Base-by-base conservation (phyloP, 1,284 basidiomycete species). In the Kalmanozyma brasiliensis region DNA sequence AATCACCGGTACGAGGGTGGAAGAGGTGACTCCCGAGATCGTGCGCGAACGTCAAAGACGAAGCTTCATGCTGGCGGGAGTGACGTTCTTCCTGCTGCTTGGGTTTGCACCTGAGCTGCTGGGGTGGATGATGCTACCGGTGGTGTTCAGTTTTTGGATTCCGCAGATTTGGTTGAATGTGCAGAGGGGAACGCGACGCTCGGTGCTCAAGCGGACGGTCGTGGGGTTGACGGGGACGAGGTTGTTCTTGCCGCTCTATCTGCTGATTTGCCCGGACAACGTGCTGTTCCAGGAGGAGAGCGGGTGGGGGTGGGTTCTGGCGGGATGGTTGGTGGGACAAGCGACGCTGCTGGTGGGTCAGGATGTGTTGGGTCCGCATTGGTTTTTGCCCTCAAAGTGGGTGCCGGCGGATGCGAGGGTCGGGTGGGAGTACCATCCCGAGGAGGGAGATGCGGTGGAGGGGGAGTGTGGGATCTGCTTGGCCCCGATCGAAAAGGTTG, bases 81-180 rank as follows among this genome's bases (percentile, higher is more conserved):
- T n/a, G n/a, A 14, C 58, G 14, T 3, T 65, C 16, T 52, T 49
- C 8, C 24, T 52, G 1, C 22, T 34, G 2, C 24, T 91, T 37
- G n/a, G n/a, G n/a, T n/a, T n/a, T n/a, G n/a, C n/a, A n/a, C n/a
- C n/a, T n/a, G n/a, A n/a, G n/a, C n/a, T n/a, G n/a, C n/a, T n/a
- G n/a, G n/a, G n/a, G n/a, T n/a, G n/a, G n/a, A n/a, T n/a, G n/a
- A 88, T 91, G 73, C 85, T 93, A n/a, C 87, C 86, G 14, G 78
- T 85, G 19, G 86, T 91, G 58, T 92, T 93, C 82, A 89, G 88
- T 2, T 87, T 87, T 67, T 95, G 93, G 93, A 71, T 90, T 2
- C 89, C 91, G 6, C 92, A 94, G 83, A 92, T 94, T 49, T 85
- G 89, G 63, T 86, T 93, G 23, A 91, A 92, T 35, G 87, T 87